Percentiles rank a stretch among this genome's conserved stretches.
Evolutionary conservation across 1,139 yeast species (phyloP).

Genomic region (Yamadazyma songkhlaensis): DNA sequence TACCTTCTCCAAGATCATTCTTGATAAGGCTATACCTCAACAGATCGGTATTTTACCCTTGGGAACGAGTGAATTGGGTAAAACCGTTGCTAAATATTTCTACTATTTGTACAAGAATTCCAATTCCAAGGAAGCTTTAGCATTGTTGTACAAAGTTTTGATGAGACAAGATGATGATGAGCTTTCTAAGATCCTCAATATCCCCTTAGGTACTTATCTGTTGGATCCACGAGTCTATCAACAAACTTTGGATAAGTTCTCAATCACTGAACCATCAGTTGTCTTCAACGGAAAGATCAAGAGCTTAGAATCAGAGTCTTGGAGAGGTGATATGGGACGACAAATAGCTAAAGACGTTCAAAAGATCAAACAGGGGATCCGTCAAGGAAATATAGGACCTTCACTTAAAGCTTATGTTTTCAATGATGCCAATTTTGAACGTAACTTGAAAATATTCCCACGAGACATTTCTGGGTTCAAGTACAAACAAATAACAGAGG

Average conservation of each 20-base stretch:
- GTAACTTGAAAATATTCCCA: slow-evolving; percentile 37
- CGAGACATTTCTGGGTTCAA: slow-evolving; percentile 28
- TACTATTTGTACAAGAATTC: slow-evolving; percentile 33
- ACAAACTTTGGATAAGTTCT: slow-evolving; percentile 27
- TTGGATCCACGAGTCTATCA: slow-evolving; percentile 26
- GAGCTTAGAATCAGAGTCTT: slow-evolving; percentile 30
- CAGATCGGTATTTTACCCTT: slow-evolving; percentile 81
- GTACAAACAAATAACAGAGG: slow-evolving; percentile 32
- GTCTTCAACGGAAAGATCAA: slow-evolving; percentile 73
- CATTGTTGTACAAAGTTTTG: slow-evolving; percentile 37
- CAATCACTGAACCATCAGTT: slow-evolving; percentile 49
- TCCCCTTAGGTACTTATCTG: slow-evolving; percentile 16
- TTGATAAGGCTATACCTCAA: slow-evolving; percentile 65
- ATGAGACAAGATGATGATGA: slow-evolving; percentile 27
- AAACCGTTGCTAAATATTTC: slow-evolving; percentile 28
- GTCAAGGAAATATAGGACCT: slow-evolving; percentile 17
- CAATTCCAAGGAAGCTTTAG: slow-evolving; percentile 35
- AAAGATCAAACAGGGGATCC: slow-evolving; percentile 23
- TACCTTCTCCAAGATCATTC: slow-evolving; percentile 48
- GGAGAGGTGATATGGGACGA: slow-evolving; percentile 40
- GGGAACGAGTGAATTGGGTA: slow-evolving; percentile 28
- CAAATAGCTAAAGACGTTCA: slow-evolving; percentile 39
- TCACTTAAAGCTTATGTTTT: slow-evolving; percentile 31
- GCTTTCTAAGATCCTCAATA: slow-evolving; percentile 22
- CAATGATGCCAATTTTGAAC: slow-evolving; percentile 27